phyloP scores from a whole-genome alignment of 1,284 basidiomycete genomes.

The Cutaneotrichosporon sp. region DNA sequence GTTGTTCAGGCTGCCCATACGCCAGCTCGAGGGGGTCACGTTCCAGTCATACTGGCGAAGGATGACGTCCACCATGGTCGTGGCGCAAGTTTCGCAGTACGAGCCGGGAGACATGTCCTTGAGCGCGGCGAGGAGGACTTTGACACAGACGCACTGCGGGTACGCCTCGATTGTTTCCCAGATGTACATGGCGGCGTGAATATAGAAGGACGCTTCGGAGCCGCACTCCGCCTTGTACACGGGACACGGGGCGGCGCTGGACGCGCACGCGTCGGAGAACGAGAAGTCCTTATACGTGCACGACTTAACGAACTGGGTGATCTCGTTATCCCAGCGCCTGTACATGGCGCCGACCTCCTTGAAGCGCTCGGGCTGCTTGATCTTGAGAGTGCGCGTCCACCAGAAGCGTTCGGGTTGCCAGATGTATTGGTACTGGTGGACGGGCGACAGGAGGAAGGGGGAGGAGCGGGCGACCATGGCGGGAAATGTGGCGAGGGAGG shows the following conservation, averaged over 20 bases:
- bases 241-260: not conserved
- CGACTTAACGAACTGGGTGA: not conserved
- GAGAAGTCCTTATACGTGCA: not conserved
- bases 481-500: not conserved
- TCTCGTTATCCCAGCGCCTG: not conserved
- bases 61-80: not conserved
- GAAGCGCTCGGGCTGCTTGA: not conserved
- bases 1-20: not conserved
- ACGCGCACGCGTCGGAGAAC: not conserved
- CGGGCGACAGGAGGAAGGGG: not conserved
- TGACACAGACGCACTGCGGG: conserved; percentile 7
- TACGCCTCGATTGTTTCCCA: not conserved
- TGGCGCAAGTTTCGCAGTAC: not conserved
- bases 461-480: not conserved
- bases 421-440: not conserved
- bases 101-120: not conserved
- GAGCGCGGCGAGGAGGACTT: not conserved
- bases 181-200: not conserved
- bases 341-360: not conserved
- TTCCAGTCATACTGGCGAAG: conserved; percentile 4
- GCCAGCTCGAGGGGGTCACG: not conserved
- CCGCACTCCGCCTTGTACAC: not conserved
- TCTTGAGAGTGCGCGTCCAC: not conserved
- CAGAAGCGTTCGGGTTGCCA: not conserved
- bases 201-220: not conserved